Evolutionary conservation across 805 yeast species (phyloP), one percentile per base, ranked within the genome.

Genomic region (Ogataea polymorpha): DNA sequence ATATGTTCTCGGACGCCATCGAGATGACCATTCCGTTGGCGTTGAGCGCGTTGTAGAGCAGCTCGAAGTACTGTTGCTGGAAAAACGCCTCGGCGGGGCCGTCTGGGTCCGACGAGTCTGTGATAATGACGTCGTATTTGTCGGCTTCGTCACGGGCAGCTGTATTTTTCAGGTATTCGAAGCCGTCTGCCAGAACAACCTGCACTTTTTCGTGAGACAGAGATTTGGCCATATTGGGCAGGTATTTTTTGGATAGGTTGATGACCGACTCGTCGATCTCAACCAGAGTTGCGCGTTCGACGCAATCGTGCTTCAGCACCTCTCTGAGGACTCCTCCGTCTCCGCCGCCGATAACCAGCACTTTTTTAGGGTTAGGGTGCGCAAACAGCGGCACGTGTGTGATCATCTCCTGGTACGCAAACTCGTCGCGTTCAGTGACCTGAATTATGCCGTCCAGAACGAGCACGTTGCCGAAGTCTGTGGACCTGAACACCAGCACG

Each of bases 311-410:
- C 65, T 89, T 90, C 33, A 87, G 78, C 13, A 86, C 81, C 62
- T 89, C 97, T 55, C 97, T 75, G 26, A 90, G 67, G 15, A 89
- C 96, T 46, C 97, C 97, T 49, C 97, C 96, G 62, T 89, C 97
- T 31, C 97, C 97, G 18, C 97, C 97, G 20, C 97, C 97, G 54
- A 89, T 86, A 23, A 89, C 93, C 37, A 89, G 73, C 8, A 88
- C 95, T 40, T 72, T 75, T 52, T 75, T 76, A 2, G 97, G 96
- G 30, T 70, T 56, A 3, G 78, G 77, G 65, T 89, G 97, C 9
- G 86, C 67, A 75, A 81, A 79, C 42, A 90, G 56, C 4, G 96
- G 90, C 21, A 87, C 64, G 62, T 90, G 95, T 2, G 95, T 68
- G 48, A 89, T 90, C 80, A 87, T 79, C 61, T 89, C 97, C 66